Percentiles rank a stretch among this genome's conserved stretches.
Evolutionary conservation across 2,329 filamentous ascomycete genomes (phyloP).

Genomic region (Dendrostoma leiphaemia): DNA sequence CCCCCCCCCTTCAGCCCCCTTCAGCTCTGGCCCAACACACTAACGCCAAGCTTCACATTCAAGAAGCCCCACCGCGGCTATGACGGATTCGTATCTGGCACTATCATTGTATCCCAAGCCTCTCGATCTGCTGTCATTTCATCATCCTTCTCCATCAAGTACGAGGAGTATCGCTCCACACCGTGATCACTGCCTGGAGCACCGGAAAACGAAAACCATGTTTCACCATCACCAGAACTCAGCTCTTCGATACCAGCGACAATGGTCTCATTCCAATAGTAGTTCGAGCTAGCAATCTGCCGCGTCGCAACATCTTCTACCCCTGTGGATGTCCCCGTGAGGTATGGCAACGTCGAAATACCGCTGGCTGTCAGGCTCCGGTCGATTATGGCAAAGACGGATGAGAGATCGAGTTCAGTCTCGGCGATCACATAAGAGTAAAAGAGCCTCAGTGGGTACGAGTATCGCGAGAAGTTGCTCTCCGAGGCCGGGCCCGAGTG

Average conservation of each 20-base stretch:
- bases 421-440: constrained; percentile 29
- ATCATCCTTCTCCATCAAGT: constrained; percentile 26
- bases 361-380: constrained; percentile 26
- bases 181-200: constrained; percentile 17
- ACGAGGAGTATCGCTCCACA: constrained; percentile 23
- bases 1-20: too few species aligned
- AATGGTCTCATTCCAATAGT: constrained; percentile 31
- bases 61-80: too few species aligned
- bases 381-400: constrained; percentile 29
- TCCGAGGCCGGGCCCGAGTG: constrained; percentile 23
- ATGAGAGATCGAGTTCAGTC: constrained; percentile 28
- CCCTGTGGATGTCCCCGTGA: constrained; percentile 23
- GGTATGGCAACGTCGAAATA: constrained; percentile 22
- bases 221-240: constrained; percentile 27
- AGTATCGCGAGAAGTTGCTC: constrained; percentile 23
- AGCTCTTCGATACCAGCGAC: constrained; percentile 27
- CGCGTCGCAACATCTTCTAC: constrained; percentile 23
- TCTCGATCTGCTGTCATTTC: constrained; percentile 21
- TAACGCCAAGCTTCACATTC: too few species aligned
- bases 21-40: too few species aligned
- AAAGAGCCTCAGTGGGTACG: constrained; percentile 30
- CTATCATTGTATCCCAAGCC: not conserved
- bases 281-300: constrained; percentile 30
- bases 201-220: constrained; percentile 28
- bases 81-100: too few species aligned